phyloP scores from a whole-genome alignment of 2,329 filamentous ascomycete genomes.

The Zalaria sp. region DNA sequence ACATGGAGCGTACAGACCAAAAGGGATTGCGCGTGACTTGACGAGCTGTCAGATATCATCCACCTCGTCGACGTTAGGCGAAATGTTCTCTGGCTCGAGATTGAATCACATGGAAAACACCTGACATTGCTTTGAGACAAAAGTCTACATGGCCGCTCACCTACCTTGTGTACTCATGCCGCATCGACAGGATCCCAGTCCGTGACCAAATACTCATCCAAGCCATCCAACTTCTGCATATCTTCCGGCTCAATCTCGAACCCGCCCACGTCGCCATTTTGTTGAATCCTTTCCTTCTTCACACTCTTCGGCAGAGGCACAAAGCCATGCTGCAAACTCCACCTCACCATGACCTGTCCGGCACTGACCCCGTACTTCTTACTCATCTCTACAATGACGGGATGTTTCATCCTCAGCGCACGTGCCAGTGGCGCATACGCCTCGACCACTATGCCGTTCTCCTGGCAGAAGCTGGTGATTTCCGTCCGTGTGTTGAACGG shows the following conservation, averaged over 20 bases:
- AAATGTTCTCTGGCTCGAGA: too few species aligned
- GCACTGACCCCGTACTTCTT: slow-evolving; percentile 56
- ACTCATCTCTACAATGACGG: slow-evolving; percentile 45
- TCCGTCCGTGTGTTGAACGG: slow-evolving; percentile 63
- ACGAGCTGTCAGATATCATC: too few species aligned
- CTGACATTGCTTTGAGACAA: too few species aligned
- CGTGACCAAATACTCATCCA: slow-evolving; percentile 63
- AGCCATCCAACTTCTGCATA: slow-evolving; percentile 45
- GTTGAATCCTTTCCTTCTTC: slow-evolving; percentile 44
- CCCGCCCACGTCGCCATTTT: slow-evolving; percentile 48
- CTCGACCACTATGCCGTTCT: slow-evolving; percentile 56
- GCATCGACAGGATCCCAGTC: slow-evolving; percentile 22
- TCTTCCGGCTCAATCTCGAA: slow-evolving; percentile 51
- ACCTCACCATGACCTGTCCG: slow-evolving; percentile 63
- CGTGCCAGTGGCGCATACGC: slow-evolving; percentile 69
- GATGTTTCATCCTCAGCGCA: slow-evolving; percentile 55
- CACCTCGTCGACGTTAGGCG: too few species aligned
- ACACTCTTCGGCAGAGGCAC: slow-evolving; percentile 63
- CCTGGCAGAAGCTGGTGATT: slow-evolving; percentile 52
- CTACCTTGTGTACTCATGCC: slow-evolving; percentile 2
- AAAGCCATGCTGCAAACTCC: slow-evolving; percentile 62
- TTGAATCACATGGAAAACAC: too few species aligned
- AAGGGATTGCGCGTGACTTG: too few species aligned
- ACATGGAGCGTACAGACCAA: too few species aligned
- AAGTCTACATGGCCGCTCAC: too few species aligned